Evolutionary conservation across 2,329 filamentous ascomycete genomes (phyloP).

Genomic region (Botryotinia globosa): DNA sequence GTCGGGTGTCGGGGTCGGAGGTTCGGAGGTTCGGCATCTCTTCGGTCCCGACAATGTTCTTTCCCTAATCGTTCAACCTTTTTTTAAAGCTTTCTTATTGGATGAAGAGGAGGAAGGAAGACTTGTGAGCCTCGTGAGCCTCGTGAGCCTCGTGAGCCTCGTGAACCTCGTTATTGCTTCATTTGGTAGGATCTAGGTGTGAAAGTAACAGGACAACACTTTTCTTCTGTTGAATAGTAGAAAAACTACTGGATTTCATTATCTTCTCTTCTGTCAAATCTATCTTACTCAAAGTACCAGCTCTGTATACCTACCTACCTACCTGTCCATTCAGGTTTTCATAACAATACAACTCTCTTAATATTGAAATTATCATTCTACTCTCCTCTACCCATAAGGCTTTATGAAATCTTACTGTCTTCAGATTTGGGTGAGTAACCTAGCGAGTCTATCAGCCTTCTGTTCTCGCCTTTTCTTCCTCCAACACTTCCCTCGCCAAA

Average conservation of each 20-base stretch:
- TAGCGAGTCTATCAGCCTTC: background rate
- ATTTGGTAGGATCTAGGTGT: background rate
- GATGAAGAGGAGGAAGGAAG: background rate
- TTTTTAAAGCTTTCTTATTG: background rate
- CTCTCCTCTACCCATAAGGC: no score
- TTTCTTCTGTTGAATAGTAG: background rate
- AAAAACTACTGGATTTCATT: background rate
- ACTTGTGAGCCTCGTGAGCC: background rate
- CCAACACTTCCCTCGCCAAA: background rate
- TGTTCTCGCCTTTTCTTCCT: background rate
- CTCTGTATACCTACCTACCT: no score
- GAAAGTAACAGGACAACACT: background rate
- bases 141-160: no score
- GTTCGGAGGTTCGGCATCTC: background rate
- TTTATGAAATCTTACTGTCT: background rate
- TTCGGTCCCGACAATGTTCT: conserved; percentile 3
- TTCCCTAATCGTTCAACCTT: background rate
- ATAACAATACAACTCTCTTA: background rate
- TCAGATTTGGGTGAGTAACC: background rate
- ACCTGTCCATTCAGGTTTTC: no score
- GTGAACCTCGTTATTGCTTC: background rate
- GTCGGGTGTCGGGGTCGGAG: background rate
- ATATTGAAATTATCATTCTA: no score
- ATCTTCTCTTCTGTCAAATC: background rate
- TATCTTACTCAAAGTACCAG: no score